Percentiles rank a stretch among this genome's conserved stretches.
Evolutionary conservation across 768 basidiomycete species (phyloP).

Genomic region (Boletus eberwhitei): DNA sequence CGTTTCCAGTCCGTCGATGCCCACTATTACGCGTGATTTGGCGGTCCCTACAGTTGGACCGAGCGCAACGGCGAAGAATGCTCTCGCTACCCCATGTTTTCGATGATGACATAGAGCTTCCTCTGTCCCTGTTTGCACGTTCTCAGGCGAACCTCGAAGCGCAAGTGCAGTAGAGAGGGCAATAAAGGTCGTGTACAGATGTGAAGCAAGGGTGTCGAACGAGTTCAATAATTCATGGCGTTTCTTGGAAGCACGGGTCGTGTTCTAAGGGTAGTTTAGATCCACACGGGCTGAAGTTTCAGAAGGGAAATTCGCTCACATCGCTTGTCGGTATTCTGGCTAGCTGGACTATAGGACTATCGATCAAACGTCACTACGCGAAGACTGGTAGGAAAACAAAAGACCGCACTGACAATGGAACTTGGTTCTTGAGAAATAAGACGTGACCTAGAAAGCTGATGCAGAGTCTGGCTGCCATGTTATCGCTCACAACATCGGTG

Average conservation of each 20-base stretch:
- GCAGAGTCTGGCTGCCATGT: slow-evolving; percentile 62
- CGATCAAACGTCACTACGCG: not conserved
- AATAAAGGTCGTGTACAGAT: slow-evolving; percentile 71
- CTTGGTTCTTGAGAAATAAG: slow-evolving; percentile 73
- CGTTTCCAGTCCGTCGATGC: slow-evolving; percentile 60
- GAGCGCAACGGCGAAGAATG: slow-evolving; percentile 59
- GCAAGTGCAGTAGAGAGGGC: slow-evolving; percentile 69
- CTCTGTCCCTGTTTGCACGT: not conserved
- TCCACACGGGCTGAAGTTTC: not conserved
- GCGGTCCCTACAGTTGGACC: slow-evolving; percentile 64
- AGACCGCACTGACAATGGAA: slow-evolving; percentile 63
- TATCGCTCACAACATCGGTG: slow-evolving; percentile 48
- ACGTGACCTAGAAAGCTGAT: slow-evolving; percentile 64
- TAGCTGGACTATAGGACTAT: slow-evolving; percentile 66
- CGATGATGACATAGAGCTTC: not conserved
- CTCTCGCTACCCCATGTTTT: slow-evolving; percentile 27
- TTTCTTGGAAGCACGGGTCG: slow-evolving; percentile 51
- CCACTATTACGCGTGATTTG: slow-evolving; percentile 58
- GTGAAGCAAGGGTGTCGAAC: slow-evolving; percentile 69
- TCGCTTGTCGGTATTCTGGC: slow-evolving; percentile 48
- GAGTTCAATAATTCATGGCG: slow-evolving; percentile 60
- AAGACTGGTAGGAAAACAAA: not conserved
- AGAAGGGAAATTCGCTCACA: slow-evolving; percentile 28
- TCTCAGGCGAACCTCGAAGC: slow-evolving; percentile 12
- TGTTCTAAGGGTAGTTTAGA: slow-evolving; percentile 31